Conservation (phyloP, 345 rosid species). For the Triadica sebifera region DNA sequence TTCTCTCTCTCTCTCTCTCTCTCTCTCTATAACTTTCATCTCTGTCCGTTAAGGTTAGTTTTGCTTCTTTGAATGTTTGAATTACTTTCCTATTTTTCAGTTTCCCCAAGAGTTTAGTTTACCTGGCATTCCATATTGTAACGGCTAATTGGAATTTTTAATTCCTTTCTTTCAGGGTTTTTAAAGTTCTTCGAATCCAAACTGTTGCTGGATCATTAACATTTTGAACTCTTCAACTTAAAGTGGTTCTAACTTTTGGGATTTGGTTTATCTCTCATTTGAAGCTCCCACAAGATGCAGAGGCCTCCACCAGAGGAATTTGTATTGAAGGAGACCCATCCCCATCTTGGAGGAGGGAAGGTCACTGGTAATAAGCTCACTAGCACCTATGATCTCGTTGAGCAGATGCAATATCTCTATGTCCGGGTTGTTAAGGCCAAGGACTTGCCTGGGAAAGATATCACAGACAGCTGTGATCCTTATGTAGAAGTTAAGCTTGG, state of each 20-base stretch:
- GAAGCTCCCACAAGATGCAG: constrained; percentile 47
- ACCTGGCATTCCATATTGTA: constrained; percentile 10
- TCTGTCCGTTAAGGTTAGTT: constrained; percentile 6
- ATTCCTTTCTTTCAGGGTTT: constrained; percentile 29
- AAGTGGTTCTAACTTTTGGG: constrained; percentile 8
- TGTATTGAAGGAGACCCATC: constrained; percentile 69
- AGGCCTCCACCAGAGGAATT: constrained; percentile 76
- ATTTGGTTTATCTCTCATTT: constrained; percentile 12
- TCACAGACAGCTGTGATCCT: constrained; percentile 86
- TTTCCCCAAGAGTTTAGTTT: constrained; percentile 19
- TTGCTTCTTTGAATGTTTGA: constrained; percentile 20
- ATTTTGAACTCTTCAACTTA: constrained; percentile 8
- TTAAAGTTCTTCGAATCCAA: constrained; percentile 14
- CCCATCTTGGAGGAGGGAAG: constrained; percentile 78
- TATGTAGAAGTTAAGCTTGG: constrained; percentile 94
- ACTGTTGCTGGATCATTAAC: background rate
- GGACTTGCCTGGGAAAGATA: constrained; percentile 82
- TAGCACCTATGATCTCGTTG: constrained; percentile 84
- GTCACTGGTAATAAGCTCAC: constrained; percentile 68
- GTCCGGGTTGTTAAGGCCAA: constrained; percentile 88
- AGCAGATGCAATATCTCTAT: constrained; percentile 84
- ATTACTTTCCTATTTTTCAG: constrained; percentile 20
- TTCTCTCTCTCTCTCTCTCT: background rate
- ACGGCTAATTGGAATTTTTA: constrained; percentile 23
- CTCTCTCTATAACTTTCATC: background rate